Percentiles rank a stretch among this genome's conserved stretches.
Evolutionary conservation across 148 eudicot species (phyloP).

Genomic region (Pharnaceum exiguum): DNA sequence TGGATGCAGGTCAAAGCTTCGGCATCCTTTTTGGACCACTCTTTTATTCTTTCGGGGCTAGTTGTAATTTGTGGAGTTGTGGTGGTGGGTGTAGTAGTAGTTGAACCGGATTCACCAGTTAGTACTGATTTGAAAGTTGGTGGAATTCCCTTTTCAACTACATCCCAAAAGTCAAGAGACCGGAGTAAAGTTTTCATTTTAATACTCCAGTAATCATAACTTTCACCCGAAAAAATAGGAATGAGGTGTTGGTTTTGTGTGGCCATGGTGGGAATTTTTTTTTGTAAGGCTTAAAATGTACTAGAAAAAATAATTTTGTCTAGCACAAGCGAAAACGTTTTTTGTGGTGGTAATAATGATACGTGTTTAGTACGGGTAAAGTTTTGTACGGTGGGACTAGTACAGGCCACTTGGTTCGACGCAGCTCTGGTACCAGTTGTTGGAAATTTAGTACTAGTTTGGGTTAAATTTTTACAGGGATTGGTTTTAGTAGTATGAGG

Average conservation of each 20-base stretch:
- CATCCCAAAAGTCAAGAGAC: background rate
- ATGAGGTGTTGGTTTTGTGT: background rate
- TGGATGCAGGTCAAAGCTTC: background rate
- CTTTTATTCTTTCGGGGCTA: background rate
- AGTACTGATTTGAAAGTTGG: background rate
- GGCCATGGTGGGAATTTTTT: background rate
- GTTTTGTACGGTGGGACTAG: background rate
- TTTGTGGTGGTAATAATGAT: background rate
- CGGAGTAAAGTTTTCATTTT: background rate
- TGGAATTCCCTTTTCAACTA: background rate
- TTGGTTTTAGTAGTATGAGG: too few relatives aligned
- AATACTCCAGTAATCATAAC: background rate
- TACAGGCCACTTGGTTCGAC: background rate
- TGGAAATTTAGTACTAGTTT: too few relatives aligned
- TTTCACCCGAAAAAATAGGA: background rate
- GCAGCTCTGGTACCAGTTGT: background rate
- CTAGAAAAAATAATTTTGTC: too few relatives aligned
- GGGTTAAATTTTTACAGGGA: too few relatives aligned
- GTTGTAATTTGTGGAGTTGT: background rate
- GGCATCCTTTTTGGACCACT: background rate
- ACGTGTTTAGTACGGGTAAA: background rate
- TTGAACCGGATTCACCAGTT: too few relatives aligned
- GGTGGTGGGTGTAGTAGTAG: too few relatives aligned
- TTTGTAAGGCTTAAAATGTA: too few relatives aligned
- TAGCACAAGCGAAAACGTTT: background rate